Base-by-base conservation (phyloP, 495 filamentous ascomycete genomes). In the Penicillium waksmanii region DNA sequence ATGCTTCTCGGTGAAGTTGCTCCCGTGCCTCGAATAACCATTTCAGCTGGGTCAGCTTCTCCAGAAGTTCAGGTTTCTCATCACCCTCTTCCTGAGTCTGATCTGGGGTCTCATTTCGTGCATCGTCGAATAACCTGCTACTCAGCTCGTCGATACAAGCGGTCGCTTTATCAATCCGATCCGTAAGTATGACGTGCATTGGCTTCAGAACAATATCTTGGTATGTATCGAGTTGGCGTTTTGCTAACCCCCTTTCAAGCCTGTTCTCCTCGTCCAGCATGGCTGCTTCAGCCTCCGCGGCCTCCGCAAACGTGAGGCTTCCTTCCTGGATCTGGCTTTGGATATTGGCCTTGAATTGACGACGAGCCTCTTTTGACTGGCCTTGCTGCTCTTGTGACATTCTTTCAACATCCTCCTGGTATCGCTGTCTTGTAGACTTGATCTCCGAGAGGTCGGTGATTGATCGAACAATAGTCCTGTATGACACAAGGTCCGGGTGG, bases 21-120 rank as follows among this genome's bases (percentile, higher is more conserved):
- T 98, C 96, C 6, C 93, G 87, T 6, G 89, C 89, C 66, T 98
- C 95, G 65, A 97, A 98, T 27, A 98, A 88, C 95, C 95, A 98
- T 67, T 98, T 98, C 10, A 98, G 80, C 25, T 96, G 85, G 0
- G 95, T 98, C 4, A 98, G 81, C 61, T 95, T 95, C 73, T 98
- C 95, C 2, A 97, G 80, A 0, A 98, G 80, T 75, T 98, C 96
- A 0, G 95, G 93, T 68, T 94, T 89, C 69, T 96, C 94, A 65
- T 97, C 93, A 55, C 94, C 94, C 72, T 96, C 93, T 72, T 96
- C 92, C 65, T 97, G 93, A 1, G 91, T 88, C 55, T 89, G 82
- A 63, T 95, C 92, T 3, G 92, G 92, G 55, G 86, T 85, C 12
- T 83, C 83, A 34, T 84, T 78, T 61, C 86, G 89, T 0, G 87